phyloP scores from a whole-genome alignment of 306 rosid genomes.

The Vachellia pachyceras region DNA sequence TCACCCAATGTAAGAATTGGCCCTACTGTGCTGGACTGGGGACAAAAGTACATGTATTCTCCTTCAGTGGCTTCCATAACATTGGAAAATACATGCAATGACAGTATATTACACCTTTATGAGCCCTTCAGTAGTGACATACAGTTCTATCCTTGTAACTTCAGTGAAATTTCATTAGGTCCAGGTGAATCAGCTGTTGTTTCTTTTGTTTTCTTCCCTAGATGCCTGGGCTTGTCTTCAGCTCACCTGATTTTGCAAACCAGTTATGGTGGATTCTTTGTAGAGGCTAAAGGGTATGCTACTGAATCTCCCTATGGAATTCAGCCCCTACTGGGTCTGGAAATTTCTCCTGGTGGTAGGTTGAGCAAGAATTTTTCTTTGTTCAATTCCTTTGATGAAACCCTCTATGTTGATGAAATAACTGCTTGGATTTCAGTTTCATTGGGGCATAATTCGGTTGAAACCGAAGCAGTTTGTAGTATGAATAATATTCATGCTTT shows the following conservation, averaged over 20 bases:
- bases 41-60: conserved; percentile 63
- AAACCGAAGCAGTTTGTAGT: conserved; percentile 78
- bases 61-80: conserved; percentile 77
- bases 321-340: conserved; percentile 62
- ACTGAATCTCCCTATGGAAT: conserved; percentile 82
- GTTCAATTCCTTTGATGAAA: conserved; percentile 82
- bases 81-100: conserved; percentile 78
- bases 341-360: conserved; percentile 70
- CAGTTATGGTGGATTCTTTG: conserved; percentile 82
- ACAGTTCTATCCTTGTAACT: conserved; percentile 95
- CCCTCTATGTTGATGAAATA: conserved; percentile 70
- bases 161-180: conserved; percentile 66
- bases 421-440: conserved; percentile 78
- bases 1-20: conserved; percentile 65
- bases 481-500: conserved; percentile 52
- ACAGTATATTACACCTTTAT: conserved; percentile 73
- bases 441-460: conserved; percentile 57
- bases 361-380: conserved; percentile 76
- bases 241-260: conserved; percentile 93
- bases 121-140: conserved; percentile 86
- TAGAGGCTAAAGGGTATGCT: conserved; percentile 80
- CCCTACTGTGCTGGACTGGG: conserved; percentile 87
- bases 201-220: conserved; percentile 82
- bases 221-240: conserved; percentile 70
- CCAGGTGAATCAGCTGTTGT: conserved; percentile 81